Percentiles rank a stretch among this genome's conserved stretches.
phyloP scores from a whole-genome alignment of 176 grass and related monocot species.

The Carex myosuroides region DNA sequence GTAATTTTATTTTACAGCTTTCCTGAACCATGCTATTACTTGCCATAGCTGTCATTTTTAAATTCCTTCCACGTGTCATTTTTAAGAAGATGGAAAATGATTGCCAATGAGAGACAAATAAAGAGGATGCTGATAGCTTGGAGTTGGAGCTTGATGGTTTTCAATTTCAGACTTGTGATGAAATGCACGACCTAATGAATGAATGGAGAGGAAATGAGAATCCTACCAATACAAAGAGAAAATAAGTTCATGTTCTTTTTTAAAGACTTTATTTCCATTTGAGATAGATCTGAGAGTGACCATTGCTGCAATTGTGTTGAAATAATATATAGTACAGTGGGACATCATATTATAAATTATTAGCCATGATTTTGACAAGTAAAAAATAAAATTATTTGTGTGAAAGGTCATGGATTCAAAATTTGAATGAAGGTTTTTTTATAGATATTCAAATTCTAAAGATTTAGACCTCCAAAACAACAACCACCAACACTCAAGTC shows the following conservation, averaged over 20 bases:
- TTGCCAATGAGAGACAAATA: conserved; percentile 2
- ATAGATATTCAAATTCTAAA: too few relatives aligned
- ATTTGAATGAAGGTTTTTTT: too few relatives aligned
- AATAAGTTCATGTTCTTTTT: not conserved
- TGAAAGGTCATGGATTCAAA: too few relatives aligned
- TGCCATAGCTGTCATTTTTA: not conserved
- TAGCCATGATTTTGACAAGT: not conserved
- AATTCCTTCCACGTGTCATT: not conserved
- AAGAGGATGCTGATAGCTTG: not conserved
- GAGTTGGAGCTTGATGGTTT: not conserved
- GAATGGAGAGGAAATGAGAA: not conserved
- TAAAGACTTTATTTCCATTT: not conserved
- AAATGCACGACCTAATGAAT: not conserved
- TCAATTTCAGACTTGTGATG: not conserved
- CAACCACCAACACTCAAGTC: too few relatives aligned
- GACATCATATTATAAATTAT: not conserved
- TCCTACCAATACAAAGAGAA: not conserved
- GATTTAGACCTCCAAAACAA: too few relatives aligned
- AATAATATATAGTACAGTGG: not conserved
- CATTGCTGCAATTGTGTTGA: not conserved
- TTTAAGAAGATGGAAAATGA: not conserved
- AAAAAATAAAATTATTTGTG: not conserved
- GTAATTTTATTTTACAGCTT: not conserved
- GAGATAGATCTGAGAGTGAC: not conserved
- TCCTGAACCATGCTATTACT: not conserved